These are phyloP conservation scores for Marchantia paleacea DNA, from an alignment of 225 moss, liverwort and hornwort genomes.

Conservation along the genomic window DNA sequence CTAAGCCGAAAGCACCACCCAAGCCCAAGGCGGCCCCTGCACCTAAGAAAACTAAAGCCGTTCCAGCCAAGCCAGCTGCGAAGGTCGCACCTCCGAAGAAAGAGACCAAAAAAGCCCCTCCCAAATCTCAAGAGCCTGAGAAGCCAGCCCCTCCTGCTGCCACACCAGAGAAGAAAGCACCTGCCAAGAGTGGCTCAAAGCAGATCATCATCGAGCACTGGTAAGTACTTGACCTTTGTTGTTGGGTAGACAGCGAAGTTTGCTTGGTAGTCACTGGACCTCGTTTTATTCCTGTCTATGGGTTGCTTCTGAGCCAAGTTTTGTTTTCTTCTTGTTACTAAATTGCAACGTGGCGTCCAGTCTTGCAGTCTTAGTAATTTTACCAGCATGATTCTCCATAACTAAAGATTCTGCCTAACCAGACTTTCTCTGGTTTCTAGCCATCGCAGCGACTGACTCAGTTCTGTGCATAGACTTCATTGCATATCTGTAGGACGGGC, in stretches of 20 bases:
- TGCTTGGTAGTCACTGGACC: background rate
- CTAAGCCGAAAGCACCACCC: conserved; percentile 24
- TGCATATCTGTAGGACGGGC: background rate
- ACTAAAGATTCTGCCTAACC: background rate
- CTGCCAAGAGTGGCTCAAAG: conserved; percentile 21
- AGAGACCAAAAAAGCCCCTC: conserved; percentile 21
- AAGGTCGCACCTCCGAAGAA: conserved; percentile 35
- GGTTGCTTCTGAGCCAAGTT: background rate
- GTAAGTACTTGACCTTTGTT: conserved; percentile 16
- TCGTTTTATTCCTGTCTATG: background rate
- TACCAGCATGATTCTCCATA: background rate
- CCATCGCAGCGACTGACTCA: background rate
- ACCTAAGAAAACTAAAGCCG: conserved; percentile 9
- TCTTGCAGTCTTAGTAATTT: background rate
- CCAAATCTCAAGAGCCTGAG: conserved; percentile 22
- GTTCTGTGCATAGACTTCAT: background rate
- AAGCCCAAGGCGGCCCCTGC: conserved; percentile 28
- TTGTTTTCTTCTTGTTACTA: background rate
- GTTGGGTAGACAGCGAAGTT: background rate
- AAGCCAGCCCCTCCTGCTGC: conserved; percentile 16
- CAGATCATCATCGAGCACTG: conserved; percentile 53
- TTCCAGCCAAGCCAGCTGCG: conserved; percentile 14
- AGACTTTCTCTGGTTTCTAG: background rate
- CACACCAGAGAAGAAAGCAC: conserved; percentile 9
- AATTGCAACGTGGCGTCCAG: background rate